These are phyloP conservation scores for Calonectria hawksworthii DNA, from an alignment of 2,329 filamentous ascomycete species.

Conservation along the genomic window DNA sequence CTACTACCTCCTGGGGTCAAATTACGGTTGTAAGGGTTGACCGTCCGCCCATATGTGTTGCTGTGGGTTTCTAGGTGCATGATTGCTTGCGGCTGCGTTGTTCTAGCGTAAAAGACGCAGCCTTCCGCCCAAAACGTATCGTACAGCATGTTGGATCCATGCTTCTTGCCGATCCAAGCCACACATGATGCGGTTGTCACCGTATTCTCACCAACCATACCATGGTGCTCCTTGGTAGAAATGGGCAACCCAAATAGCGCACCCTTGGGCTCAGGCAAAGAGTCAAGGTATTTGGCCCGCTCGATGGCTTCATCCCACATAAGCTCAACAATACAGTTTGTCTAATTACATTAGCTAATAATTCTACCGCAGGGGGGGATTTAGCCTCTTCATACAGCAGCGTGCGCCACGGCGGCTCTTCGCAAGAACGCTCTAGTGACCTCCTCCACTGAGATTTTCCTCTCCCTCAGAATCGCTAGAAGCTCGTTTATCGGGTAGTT, in stretches of 20 bases:
- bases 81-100: constrained; percentile 74
- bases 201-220: constrained; percentile 50
- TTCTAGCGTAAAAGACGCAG: constrained; percentile 69
- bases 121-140: constrained; percentile 47
- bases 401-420: constrained; percentile 44
- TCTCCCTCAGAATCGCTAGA: constrained; percentile 31
- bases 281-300: constrained; percentile 50
- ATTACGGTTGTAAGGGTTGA: constrained; percentile 74
- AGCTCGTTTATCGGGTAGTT: constrained; percentile 43
- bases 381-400: constrained; percentile 34
- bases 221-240: constrained; percentile 53
- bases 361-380: too few species aligned
- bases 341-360: constrained; percentile 37
- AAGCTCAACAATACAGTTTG: constrained; percentile 52
- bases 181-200: constrained; percentile 47
- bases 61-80: constrained; percentile 71
- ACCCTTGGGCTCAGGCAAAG: constrained; percentile 49
- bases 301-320: constrained; percentile 53
- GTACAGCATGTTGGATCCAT: constrained; percentile 51
- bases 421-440: constrained; percentile 46
- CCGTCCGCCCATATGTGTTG: constrained; percentile 72
- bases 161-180: constrained; percentile 49
- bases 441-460: constrained; percentile 44
- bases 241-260: constrained; percentile 52
- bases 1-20: constrained; percentile 75